These are phyloP conservation scores for Trichosanthes truncata DNA, from an alignment of 306 rosid genomes.

Conservation along the genomic window DNA sequence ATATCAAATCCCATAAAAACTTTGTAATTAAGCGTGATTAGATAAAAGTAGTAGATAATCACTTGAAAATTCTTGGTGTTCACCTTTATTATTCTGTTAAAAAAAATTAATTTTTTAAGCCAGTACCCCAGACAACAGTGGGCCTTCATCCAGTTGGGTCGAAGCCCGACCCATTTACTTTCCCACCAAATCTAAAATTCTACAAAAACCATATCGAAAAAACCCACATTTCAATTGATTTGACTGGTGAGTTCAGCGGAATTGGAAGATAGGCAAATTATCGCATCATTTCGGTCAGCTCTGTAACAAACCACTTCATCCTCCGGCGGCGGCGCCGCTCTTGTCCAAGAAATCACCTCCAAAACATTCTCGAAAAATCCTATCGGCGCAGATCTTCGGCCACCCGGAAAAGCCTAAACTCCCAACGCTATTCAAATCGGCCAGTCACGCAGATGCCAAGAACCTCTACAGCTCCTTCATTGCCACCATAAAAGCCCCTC, in stretches of 20 bases:
- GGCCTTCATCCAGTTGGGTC: not conserved
- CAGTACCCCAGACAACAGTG: not conserved
- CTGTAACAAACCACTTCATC: slow-evolving; percentile 25
- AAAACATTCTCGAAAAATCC: slow-evolving; percentile 5
- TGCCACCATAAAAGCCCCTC: slow-evolving; percentile 14
- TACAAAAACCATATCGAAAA: not conserved
- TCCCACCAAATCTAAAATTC: not conserved
- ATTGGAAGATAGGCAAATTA: slow-evolving; percentile 50
- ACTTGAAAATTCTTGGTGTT: too few relatives aligned
- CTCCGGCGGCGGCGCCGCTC: slow-evolving; percentile 15
- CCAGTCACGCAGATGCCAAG: slow-evolving; percentile 57
- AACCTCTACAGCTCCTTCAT: slow-evolving; percentile 37
- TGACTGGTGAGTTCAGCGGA: not conserved
- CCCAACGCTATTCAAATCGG: slow-evolving; percentile 37
- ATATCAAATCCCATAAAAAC: too few relatives aligned
- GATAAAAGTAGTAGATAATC: too few relatives aligned
- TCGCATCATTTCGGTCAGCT: slow-evolving; percentile 53
- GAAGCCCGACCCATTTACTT: not conserved
- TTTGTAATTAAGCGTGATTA: too few relatives aligned
- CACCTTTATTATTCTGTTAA: too few relatives aligned
- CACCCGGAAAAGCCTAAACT: slow-evolving; percentile 6
- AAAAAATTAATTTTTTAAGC: too few relatives aligned
- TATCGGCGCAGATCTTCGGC: not conserved
- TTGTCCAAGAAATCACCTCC: slow-evolving; percentile 17
- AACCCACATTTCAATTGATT: not conserved